Conservation (phyloP, 352 stramenopile genomes). For the Phytopythium oedochilum region DNA sequence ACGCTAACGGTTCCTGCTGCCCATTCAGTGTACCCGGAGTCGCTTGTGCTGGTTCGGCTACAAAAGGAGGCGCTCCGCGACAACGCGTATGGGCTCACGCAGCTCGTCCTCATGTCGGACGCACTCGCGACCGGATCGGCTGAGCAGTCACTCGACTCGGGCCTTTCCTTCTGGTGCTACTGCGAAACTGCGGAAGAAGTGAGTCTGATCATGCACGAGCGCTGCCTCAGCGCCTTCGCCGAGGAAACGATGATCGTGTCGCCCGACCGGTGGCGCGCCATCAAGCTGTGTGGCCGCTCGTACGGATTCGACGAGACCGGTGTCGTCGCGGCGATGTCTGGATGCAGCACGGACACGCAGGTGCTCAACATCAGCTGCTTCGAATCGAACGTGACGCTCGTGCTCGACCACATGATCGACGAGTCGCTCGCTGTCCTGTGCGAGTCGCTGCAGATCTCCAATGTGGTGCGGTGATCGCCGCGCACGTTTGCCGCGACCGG, state of each 20-base stretch:
- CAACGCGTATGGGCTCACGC: slow-evolving; percentile 76
- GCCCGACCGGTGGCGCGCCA: slow-evolving; percentile 80
- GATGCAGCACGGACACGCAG: slow-evolving; percentile 70
- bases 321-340: slow-evolving; percentile 83
- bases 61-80: slow-evolving; percentile 68
- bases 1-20: not conserved
- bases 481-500: not conserved
- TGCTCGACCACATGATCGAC: slow-evolving; percentile 76
- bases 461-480: slow-evolving; percentile 44
- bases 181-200: slow-evolving; percentile 83
- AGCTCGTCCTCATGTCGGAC: slow-evolving; percentile 61
- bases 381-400: slow-evolving; percentile 77
- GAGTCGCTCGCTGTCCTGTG: slow-evolving; percentile 66
- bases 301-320: slow-evolving; percentile 87
- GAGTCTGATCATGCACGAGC: slow-evolving; percentile 75
- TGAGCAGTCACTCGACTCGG: slow-evolving; percentile 9
- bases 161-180: slow-evolving; percentile 80
- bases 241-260: slow-evolving; percentile 76
- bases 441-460: slow-evolving; percentile 59
- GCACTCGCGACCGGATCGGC: slow-evolving; percentile 4
- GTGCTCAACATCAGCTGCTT: slow-evolving; percentile 87
- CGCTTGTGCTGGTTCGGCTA: slow-evolving; percentile 69
- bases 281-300: slow-evolving; percentile 74
- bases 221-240: slow-evolving; percentile 59
- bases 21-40: slow-evolving; percentile 65